These are phyloP conservation scores for Talaromyces sp. DNA, from an alignment of 2,329 filamentous ascomycete genomes.

Conservation along the genomic window DNA sequence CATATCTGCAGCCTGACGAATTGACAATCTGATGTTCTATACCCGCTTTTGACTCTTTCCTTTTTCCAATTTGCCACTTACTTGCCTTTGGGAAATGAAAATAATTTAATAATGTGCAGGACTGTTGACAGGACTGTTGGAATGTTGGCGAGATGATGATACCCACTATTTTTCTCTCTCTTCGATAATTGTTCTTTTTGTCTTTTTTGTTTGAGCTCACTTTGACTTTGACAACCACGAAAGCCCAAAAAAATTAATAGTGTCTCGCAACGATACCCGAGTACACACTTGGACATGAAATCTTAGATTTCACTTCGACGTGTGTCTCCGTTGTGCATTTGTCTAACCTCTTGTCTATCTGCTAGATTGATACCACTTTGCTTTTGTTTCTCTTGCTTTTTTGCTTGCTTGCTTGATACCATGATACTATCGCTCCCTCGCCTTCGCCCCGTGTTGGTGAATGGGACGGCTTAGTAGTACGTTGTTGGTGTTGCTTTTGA, in stretches of 20 bases:
- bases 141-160: conserved; percentile 26
- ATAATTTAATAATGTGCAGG: conserved; percentile 15
- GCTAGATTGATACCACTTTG: conserved; percentile 35
- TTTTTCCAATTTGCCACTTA: background rate
- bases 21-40: conserved; percentile 19
- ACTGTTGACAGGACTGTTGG: conserved; percentile 17
- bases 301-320: conserved; percentile 23
- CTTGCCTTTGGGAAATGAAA: background rate
- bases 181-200: conserved; percentile 10
- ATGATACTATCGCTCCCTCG: background rate
- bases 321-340: conserved; percentile 18
- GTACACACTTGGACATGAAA: conserved; percentile 1
- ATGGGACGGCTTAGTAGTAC: background rate
- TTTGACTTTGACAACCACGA: background rate
- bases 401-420: conserved; percentile 8
- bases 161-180: conserved; percentile 23
- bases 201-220: background rate
- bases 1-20: conserved; percentile 26
- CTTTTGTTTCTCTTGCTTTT: background rate
- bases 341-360: conserved; percentile 6
- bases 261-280: conserved; percentile 30
- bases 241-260: conserved; percentile 22
- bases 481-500: background rate
- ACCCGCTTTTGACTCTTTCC: conserved; percentile 10
- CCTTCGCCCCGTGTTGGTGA: background rate